Evolutionary conservation across 805 yeast species (phyloP), one percentile per base, ranked within the genome.

Genomic region (Wickerhamiella musiphila): DNA sequence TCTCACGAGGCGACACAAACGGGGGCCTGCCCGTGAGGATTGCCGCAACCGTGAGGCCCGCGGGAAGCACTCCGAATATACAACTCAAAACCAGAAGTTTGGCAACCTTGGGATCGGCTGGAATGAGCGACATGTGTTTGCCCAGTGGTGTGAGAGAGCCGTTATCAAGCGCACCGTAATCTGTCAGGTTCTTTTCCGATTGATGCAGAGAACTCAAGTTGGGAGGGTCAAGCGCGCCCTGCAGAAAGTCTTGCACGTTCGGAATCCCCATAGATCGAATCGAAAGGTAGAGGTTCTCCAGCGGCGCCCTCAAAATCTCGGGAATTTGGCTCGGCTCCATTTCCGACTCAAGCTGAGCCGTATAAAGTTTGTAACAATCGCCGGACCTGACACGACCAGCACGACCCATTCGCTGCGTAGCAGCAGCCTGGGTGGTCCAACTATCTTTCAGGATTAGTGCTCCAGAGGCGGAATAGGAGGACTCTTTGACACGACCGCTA

Each of bases 341-440:
- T 15, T 53, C 49, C 1, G 52, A 51, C 44, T 70, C 70, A 0
- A 79, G 66, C 2, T 67, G 67, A 33, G 58, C 56, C 1, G 94
- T 75, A 53, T 68, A 86, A 29, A 86, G 48, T 48, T 78, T 83
- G 53, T 71, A 86, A 40, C 95, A 83, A 10, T 61, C 58, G 35
- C 98, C 98, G 17, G 62, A 62, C 22, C 73, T 68, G 9, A 86
- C 82, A 67, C 98, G 84, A 40, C 98, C 98, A n/a, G 95, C 86
- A 60, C 98, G 78, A 51, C 98, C 98, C 52, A 94, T 64, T 57
- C 98, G 68, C 54, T 86, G 98, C 15, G 71, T 67, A 15, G 74
- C 74, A 46, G 92, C 94, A 0, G 96, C 95, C 40, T 68, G 68
- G 0, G 96, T 84, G 15, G 82, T 81, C 82, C 93, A 86, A 4